Conservation (phyloP, 176 grass and related monocot species). For the Alloteropsis semialata region DNA sequence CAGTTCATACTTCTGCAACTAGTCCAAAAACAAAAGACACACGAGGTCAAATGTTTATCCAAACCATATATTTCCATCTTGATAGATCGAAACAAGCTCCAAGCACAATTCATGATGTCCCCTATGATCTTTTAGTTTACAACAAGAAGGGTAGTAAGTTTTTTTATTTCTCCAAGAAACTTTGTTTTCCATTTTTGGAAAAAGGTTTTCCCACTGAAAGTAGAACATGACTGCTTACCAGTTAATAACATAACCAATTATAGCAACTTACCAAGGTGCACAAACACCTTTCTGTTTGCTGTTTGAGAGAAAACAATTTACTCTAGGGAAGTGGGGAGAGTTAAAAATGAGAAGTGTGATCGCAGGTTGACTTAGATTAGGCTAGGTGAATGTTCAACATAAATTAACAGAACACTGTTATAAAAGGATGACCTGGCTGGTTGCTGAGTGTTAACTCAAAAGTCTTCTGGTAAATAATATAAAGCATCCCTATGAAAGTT, state of each 20-base stretch:
- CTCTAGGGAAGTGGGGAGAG: background rate
- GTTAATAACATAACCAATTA: background rate
- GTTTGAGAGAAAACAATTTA: background rate
- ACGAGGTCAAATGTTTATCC: background rate
- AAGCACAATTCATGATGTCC: background rate
- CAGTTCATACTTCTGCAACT: background rate
- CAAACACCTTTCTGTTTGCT: background rate
- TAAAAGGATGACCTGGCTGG: background rate
- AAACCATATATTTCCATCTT: background rate
- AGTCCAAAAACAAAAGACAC: too few relatives aligned
- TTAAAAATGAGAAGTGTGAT: background rate
- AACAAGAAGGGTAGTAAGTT: background rate
- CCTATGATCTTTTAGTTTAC: background rate
- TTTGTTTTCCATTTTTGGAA: background rate
- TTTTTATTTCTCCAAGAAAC: too few relatives aligned
- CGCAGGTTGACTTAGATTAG: background rate
- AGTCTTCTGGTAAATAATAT: background rate
- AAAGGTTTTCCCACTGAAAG: background rate
- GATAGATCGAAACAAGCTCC: constrained; percentile 6
- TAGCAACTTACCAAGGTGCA: background rate
- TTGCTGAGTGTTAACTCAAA: background rate
- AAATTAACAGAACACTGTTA: constrained; percentile 6
- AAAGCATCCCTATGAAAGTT: background rate
- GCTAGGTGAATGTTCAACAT: background rate
- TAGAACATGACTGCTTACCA: background rate